These are phyloP conservation scores for Talaromyces adpressus DNA, from an alignment of 495 filamentous ascomycete species.

Conservation along the genomic window DNA sequence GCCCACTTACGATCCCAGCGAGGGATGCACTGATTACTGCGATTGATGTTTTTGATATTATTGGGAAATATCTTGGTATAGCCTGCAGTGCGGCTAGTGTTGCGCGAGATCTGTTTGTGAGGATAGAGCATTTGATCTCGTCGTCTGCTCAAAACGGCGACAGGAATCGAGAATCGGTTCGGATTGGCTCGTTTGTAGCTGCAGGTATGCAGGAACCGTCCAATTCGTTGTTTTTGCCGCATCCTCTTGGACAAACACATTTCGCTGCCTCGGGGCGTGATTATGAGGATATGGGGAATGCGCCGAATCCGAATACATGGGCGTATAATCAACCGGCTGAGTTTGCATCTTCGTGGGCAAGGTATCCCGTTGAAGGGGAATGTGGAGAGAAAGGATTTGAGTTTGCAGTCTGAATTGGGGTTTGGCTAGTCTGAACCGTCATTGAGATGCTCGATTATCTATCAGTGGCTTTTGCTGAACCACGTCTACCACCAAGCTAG, in stretches of 20 bases:
- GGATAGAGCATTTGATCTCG: not conserved
- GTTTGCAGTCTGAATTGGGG: not conserved
- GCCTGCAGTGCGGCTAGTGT: conserved; percentile 2
- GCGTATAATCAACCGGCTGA: not conserved
- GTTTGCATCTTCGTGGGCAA: not conserved
- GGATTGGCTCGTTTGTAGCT: not conserved
- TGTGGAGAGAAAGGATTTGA: not conserved
- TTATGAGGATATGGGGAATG: not conserved
- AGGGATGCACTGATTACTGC: conserved; percentile 27
- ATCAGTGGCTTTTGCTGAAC: too few relatives aligned
- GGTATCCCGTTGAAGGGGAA: not conserved
- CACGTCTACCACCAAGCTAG: too few relatives aligned
- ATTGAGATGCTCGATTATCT: too few relatives aligned
- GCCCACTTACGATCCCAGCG: conserved; percentile 17
- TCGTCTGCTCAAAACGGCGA: not conserved
- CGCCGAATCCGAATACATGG: not conserved
- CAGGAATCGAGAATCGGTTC: not conserved
- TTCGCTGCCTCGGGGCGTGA: not conserved
- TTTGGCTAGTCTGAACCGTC: too few relatives aligned
- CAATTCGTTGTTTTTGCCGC: not conserved
- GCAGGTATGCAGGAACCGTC: not conserved
- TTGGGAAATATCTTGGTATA: not conserved
- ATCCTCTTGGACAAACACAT: not conserved
- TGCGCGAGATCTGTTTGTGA: not conserved
- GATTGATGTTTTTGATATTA: conserved; percentile 29